phyloP scores from a whole-genome alignment of 2,329 filamentous ascomycete genomes.

The Penicillium polonicum region DNA sequence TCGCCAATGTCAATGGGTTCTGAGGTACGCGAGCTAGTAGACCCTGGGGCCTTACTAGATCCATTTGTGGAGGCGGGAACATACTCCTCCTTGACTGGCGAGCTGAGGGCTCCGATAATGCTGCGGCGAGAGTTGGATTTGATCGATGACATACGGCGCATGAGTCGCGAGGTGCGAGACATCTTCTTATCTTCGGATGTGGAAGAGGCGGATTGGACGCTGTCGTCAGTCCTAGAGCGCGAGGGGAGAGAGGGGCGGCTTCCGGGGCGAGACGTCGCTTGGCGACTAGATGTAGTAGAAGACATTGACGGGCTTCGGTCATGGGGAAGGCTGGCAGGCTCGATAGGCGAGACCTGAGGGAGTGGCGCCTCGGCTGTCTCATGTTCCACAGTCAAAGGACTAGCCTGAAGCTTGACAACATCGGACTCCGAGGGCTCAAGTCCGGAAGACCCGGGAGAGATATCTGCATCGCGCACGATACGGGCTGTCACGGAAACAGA shows the following conservation, averaged over 20 bases:
- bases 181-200: slow-evolving; percentile 53
- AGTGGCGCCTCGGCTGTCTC: slow-evolving; percentile 47
- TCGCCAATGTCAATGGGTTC: slow-evolving; percentile 74
- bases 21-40: slow-evolving; percentile 29
- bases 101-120: slow-evolving; percentile 39
- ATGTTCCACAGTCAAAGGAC: slow-evolving; percentile 65
- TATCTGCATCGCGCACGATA: slow-evolving; percentile 66
- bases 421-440: slow-evolving; percentile 31
- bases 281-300: slow-evolving; percentile 39
- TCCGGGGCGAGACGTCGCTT: slow-evolving; percentile 37
- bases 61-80: slow-evolving; percentile 9
- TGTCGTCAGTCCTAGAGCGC: slow-evolving; percentile 38
- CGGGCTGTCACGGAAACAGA: slow-evolving; percentile 86
- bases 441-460: slow-evolving; percentile 37
- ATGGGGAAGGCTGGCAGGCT: slow-evolving; percentile 27
- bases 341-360: slow-evolving; percentile 18
- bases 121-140: slow-evolving; percentile 53
- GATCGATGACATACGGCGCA: slow-evolving; percentile 66
- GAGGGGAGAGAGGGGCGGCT: slow-evolving; percentile 43
- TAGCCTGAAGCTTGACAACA: slow-evolving; percentile 51
- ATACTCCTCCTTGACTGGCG: slow-evolving; percentile 36
- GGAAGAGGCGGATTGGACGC: slow-evolving; percentile 29
- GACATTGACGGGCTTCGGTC: slow-evolving; percentile 42
- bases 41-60: slow-evolving; percentile 46
- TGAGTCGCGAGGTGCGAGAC: slow-evolving; percentile 60